Percentiles rank a stretch among this genome's conserved stretches.
These are phyloP conservation scores for Floccularia luteovirens DNA, from an alignment of 768 basidiomycete species.

Conservation along the genomic window DNA sequence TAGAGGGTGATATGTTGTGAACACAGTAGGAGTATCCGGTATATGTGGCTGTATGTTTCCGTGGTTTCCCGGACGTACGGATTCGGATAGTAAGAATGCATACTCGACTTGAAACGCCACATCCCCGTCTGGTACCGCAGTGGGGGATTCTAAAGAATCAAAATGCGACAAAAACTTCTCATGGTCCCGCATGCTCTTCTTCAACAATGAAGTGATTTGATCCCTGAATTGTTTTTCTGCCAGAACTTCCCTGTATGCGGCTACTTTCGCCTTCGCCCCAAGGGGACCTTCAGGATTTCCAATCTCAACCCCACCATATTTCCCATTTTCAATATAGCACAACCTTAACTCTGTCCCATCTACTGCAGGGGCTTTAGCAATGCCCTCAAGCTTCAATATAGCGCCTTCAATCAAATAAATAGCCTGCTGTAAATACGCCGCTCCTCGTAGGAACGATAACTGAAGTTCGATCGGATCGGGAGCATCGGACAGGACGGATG, in stretches of 20 bases:
- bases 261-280: slow-evolving; percentile 51
- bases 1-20: slow-evolving; percentile 88
- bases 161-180: slow-evolving; percentile 82
- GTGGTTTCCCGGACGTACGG: slow-evolving; percentile 55
- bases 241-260: slow-evolving; percentile 57
- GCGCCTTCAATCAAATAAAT: slow-evolving; percentile 67
- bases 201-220: slow-evolving; percentile 49
- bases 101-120: slow-evolving; percentile 51
- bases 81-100: slow-evolving; percentile 64
- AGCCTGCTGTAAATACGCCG: slow-evolving; percentile 77
- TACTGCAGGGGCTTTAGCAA: slow-evolving; percentile 46
- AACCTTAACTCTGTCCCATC: slow-evolving; percentile 75
- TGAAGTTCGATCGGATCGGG: slow-evolving; percentile 87
- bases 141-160: slow-evolving; percentile 54
- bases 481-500: slow-evolving; percentile 67
- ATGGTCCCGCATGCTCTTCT: slow-evolving; percentile 78
- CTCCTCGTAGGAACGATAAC: slow-evolving; percentile 74
- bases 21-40: slow-evolving; percentile 47
- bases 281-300: slow-evolving; percentile 76
- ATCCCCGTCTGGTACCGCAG: slow-evolving; percentile 26
- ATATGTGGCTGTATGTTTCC: slow-evolving; percentile 19
- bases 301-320: slow-evolving; percentile 82
- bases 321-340: slow-evolving; percentile 67
- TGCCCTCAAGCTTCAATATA: slow-evolving; percentile 62
- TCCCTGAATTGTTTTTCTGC: slow-evolving; percentile 50